phyloP scores from a whole-genome alignment of 306 rosid species.

The Biancaea sappan region DNA sequence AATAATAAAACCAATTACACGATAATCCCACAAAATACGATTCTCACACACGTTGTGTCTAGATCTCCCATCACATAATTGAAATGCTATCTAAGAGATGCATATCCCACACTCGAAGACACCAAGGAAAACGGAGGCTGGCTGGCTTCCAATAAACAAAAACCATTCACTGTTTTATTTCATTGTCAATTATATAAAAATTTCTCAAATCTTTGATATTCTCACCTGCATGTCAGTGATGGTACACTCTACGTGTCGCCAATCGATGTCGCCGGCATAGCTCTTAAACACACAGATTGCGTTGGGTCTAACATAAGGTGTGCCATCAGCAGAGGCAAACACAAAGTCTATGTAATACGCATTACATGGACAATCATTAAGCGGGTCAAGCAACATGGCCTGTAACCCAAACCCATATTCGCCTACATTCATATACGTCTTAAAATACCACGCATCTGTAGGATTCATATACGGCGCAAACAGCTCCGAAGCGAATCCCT shows the following conservation, averaged over 20 bases:
- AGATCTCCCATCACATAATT: no score
- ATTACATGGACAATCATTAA: constrained; percentile 85
- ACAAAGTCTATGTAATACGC: constrained; percentile 81
- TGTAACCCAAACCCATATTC: constrained; percentile 89
- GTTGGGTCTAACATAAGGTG: constrained; percentile 64
- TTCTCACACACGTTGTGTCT: no score
- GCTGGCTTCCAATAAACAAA: no score
- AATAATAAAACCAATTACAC: no score
- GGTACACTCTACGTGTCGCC: constrained; percentile 88
- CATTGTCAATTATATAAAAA: no score
- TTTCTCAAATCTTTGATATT: background rate
- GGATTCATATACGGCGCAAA: constrained; percentile 97
- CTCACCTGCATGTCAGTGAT: constrained; percentile 68
- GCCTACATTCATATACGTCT: constrained; percentile 93
- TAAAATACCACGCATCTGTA: constrained; percentile 85
- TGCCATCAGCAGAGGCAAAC: constrained; percentile 74
- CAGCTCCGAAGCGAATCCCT: constrained; percentile 79
- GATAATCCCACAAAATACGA: no score
- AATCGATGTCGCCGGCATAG: constrained; percentile 81
- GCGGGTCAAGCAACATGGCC: constrained; percentile 83
- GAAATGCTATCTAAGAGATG: no score
- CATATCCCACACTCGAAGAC: no score
- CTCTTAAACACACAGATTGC: constrained; percentile 84
- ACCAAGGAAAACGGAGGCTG: no score
- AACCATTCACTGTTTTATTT: no score